Conservation (phyloP, 305 asterid genomes). For the Lippia alba region DNA sequence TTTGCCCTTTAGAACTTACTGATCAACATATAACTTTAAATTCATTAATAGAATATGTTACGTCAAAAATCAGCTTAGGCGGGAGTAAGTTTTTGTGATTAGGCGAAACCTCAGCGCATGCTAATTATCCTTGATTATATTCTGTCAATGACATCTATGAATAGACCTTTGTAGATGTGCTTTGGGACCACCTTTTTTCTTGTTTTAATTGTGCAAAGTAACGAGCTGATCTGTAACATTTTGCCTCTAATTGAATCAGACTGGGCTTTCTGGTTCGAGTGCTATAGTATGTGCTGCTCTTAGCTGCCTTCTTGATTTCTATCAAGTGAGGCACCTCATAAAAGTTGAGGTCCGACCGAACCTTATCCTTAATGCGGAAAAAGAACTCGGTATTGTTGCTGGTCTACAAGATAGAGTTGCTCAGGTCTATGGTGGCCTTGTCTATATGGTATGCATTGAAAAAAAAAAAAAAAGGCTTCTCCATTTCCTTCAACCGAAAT, state of each 20-base stretch:
- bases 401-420: slow-evolving; percentile 98
- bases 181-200: neutral
- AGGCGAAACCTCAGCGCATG: no score
- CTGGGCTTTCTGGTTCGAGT: slow-evolving; percentile 98
- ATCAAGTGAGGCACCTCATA: slow-evolving; percentile 74
- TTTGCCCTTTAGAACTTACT: no score
- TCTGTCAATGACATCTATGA: no score
- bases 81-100: no score
- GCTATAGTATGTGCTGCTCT: slow-evolving; percentile 97
- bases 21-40: no score
- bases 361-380: slow-evolving; percentile 88
- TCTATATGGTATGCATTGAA: slow-evolving; percentile 68
- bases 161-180: no score
- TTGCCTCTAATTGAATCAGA: slow-evolving; percentile 47
- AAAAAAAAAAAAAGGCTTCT: neutral
- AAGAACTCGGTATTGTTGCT: slow-evolving; percentile 95
- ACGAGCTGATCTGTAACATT: slow-evolving; percentile 13
- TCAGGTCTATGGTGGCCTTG: slow-evolving; percentile 95
- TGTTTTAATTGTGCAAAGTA: neutral
- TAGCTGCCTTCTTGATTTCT: slow-evolving; percentile 93
- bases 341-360: slow-evolving; percentile 87
- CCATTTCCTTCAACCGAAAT: neutral
- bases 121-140: no score
- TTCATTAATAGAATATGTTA: no score
- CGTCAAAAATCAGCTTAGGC: no score